phyloP scores from a whole-genome alignment of 257 asterid species.

The Verbena officinalis region DNA sequence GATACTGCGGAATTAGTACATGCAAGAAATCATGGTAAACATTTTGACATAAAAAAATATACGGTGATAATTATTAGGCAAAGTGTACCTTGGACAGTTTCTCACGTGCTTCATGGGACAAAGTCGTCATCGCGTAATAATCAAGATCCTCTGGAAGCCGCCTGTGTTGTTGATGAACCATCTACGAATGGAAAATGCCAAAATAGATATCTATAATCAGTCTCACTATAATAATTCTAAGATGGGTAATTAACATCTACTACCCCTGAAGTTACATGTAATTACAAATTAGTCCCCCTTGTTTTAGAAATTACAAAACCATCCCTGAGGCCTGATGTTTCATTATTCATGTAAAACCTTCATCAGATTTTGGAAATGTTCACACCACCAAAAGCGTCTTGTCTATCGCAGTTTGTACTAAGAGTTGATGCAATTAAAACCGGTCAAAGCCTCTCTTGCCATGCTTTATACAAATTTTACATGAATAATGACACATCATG shows the following conservation, averaged over 20 bases:
- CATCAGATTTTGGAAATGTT: too few relatives aligned
- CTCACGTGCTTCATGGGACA: slow-evolving; percentile 94
- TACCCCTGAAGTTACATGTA: too few relatives aligned
- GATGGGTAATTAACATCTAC: too few relatives aligned
- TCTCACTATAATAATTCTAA: not conserved
- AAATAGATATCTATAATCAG: slow-evolving; percentile 9
- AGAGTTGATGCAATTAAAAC: too few relatives aligned
- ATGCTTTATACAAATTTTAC: too few relatives aligned
- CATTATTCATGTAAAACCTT: too few relatives aligned
- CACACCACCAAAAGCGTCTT: too few relatives aligned
- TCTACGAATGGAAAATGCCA: slow-evolving; percentile 49
- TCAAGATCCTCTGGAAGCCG: slow-evolving; percentile 78
- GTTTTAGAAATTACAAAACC: slow-evolving; percentile 9
- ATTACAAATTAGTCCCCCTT: too few relatives aligned
- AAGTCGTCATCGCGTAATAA: slow-evolving; percentile 72
- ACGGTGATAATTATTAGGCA: not conserved
- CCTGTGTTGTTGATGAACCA: slow-evolving; percentile 85
- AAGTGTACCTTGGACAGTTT: slow-evolving; percentile 83
- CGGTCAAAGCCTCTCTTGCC: too few relatives aligned
- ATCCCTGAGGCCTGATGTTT: not conserved
- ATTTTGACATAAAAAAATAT: not conserved
- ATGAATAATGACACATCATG: too few relatives aligned
- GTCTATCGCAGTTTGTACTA: not conserved
- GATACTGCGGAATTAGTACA: not conserved
- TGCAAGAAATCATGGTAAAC: not conserved